A percentile compares a stretch with the other conserved stretches of the same genome.
These are phyloP conservation scores for Pseudogymnoascus sp. DNA, from an alignment of 2,329 filamentous ascomycete species.

Conservation along the genomic window DNA sequence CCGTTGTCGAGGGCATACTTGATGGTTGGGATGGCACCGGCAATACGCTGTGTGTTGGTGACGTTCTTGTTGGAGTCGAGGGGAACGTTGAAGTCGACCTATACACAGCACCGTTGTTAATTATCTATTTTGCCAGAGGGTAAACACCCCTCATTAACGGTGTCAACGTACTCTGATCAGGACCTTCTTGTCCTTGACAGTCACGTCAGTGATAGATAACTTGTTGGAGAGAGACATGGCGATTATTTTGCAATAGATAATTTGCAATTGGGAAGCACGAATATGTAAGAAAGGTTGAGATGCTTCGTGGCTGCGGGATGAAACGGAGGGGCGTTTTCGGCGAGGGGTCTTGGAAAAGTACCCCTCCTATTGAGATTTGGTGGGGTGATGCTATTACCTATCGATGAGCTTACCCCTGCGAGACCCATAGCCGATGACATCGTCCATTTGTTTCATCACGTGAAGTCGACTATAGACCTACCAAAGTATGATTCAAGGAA, in stretches of 20 bases:
- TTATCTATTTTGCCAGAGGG: conserved; percentile 11
- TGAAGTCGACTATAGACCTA: neutral
- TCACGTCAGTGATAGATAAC: conserved; percentile 90
- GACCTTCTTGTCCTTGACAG: conserved; percentile 97
- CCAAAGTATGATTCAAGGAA: neutral
- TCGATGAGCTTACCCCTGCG: conserved; percentile 8
- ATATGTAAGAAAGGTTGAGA: neutral
- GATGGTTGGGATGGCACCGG: conserved; percentile 89
- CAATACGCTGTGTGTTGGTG: conserved; percentile 98
- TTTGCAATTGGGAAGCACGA: conserved; percentile 2
- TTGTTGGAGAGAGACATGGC: conserved; percentile 97
- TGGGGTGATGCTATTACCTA: conserved; percentile 11
- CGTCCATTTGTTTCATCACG: neutral
- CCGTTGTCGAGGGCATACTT: conserved; percentile 86
- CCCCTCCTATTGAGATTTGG: conserved; percentile 10
- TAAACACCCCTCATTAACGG: neutral
- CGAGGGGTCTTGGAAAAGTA: conserved; percentile 7
- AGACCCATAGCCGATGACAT: conserved; percentile 7
- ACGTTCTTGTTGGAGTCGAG: conserved; percentile 87
- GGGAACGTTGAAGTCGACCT: conserved; percentile 99
- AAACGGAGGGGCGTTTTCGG: conserved; percentile 8
- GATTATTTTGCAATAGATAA: conserved; percentile 15
- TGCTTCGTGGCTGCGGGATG: conserved; percentile 7
- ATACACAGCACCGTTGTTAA: conserved; percentile 21
- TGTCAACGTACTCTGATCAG: conserved; percentile 73